Evolutionary conservation across 1,139 yeast genomes (phyloP), one percentile per base, ranked within the genome.

Genomic region (Taiozyma sp.): DNA sequence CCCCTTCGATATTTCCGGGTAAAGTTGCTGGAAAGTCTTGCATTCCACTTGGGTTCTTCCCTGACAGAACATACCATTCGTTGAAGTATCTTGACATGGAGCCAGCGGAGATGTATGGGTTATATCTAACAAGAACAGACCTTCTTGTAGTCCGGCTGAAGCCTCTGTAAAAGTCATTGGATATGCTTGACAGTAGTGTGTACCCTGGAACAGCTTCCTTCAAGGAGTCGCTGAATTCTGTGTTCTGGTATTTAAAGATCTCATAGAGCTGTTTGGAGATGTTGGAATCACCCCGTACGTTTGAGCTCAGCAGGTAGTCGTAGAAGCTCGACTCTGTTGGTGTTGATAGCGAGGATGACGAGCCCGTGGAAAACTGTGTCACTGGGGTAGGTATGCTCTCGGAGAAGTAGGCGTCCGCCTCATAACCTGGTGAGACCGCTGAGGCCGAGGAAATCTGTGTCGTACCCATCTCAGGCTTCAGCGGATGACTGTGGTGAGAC

Each of bases 21-120:
- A 58, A 48, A 0, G 60, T 52, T 23, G 34, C 46, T 10, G 58
- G 60, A 1, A 9, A 19, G 8, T 38, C 34, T 4, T 39, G 9
- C n/a, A 12, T n/a, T 12, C 22, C 10, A 14, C 24, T 22, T 9
- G 27, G 9, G 48, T 49, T 51, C 23, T 23, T 6, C 3, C 59
- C 61, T 0, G 61, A 58, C 4, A 58, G 46, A 2, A 53, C 23
- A 30, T 57, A 54, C 62, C 62, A 58, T 41, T 58, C 62, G 48
- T 58, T 58, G 48, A 54, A 53, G 44, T 49, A 46, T 19, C 62
- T 52, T 3, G 57, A 46, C 8, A 56, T 49, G 1, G 58, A 55
- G 3, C 62, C 60, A 8, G 60, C 57, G 1, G 62, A 55, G 8
- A 52, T 46, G 43, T 54, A 55, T 0, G 57, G 45, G 3, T 52